These are phyloP conservation scores for Oropetium thomaeum DNA, from an alignment of 176 grass and related monocot genomes.

Conservation along the genomic window DNA sequence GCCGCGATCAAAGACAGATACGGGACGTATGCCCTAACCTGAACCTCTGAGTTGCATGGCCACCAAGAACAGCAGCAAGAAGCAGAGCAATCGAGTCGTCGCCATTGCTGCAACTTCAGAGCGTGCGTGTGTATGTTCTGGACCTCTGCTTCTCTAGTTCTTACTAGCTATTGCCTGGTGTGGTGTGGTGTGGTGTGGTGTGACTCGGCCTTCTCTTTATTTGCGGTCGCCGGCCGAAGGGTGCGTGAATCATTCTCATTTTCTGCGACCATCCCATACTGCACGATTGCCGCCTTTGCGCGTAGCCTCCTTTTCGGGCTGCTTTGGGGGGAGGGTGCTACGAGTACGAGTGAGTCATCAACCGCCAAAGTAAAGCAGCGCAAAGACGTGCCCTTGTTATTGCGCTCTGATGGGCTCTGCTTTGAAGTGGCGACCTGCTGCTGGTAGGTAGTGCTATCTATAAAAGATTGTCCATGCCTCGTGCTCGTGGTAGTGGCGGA, in stretches of 20 bases:
- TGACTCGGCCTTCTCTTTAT: conserved; percentile 24
- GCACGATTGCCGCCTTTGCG: conserved; percentile 38
- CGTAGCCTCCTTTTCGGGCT: conserved; percentile 2
- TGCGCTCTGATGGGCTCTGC: conserved; percentile 27
- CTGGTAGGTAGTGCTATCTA: conserved; percentile 17
- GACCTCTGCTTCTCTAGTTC: neutral
- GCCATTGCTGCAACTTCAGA: neutral
- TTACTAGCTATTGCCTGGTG: too few relatives aligned
- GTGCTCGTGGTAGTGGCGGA: neutral
- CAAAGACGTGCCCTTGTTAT: conserved; percentile 4
- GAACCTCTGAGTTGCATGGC: conserved; percentile 27
- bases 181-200: neutral
- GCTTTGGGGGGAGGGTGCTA: neutral
- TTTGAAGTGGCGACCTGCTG: neutral
- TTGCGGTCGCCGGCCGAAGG: neutral
- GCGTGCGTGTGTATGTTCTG: neutral
- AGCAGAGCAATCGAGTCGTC: neutral
- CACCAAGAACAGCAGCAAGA: conserved; percentile 30
- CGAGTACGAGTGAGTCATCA: conserved; percentile 2
- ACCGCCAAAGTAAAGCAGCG: conserved; percentile 24
- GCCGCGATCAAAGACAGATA: neutral
- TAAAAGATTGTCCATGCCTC: neutral
- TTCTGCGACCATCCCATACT: conserved; percentile 45
- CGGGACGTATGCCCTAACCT: conserved; percentile 15
- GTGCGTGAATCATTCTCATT: neutral